Percentiles rank a stretch among this genome's conserved stretches.
phyloP scores from a whole-genome alignment of 306 rosid species.

The Abrus precatorius region DNA sequence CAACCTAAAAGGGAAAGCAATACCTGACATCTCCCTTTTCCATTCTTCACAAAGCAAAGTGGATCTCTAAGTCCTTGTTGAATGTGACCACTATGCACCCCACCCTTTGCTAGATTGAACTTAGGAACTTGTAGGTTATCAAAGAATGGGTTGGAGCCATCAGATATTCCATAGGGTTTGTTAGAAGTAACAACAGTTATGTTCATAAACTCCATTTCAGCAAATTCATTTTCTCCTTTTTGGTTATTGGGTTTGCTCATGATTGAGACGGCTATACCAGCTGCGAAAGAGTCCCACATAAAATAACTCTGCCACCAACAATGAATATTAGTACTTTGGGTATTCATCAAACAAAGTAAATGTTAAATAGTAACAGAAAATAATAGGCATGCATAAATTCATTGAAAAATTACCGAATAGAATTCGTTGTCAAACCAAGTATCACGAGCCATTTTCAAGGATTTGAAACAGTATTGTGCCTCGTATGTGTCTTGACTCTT shows the following conservation, averaged over 20 bases:
- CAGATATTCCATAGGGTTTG: constrained; percentile 78
- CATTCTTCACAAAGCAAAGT: constrained; percentile 74
- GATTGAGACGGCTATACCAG: constrained; percentile 85
- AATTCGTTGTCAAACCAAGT: constrained; percentile 76
- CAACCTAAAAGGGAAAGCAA: constrained; percentile 15
- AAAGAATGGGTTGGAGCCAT: constrained; percentile 90
- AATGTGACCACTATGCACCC: constrained; percentile 94
- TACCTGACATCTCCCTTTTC: constrained; percentile 88
- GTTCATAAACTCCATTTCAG: constrained; percentile 88
- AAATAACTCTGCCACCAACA: constrained; percentile 73
- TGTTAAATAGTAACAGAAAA: neutral
- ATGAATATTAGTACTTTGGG: constrained; percentile 33
- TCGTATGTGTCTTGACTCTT: constrained; percentile 70
- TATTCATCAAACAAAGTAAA: constrained; percentile 27
- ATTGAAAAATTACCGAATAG: constrained; percentile 63
- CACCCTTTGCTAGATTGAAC: constrained; percentile 68
- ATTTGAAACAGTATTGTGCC: constrained; percentile 81
- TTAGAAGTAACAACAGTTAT: constrained; percentile 90
- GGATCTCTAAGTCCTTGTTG: constrained; percentile 86
- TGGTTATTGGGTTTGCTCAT: constrained; percentile 67
- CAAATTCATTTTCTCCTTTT: constrained; percentile 80
- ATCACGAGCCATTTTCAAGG: constrained; percentile 86
- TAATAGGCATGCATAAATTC: neutral
- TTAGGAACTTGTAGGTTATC: constrained; percentile 66
- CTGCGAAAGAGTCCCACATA: constrained; percentile 90